A percentile compares a stretch with the other conserved stretches of the same genome.
Conservation (phyloP, 164 flowering plant genomes). For the Aristolochia californica region DNA sequence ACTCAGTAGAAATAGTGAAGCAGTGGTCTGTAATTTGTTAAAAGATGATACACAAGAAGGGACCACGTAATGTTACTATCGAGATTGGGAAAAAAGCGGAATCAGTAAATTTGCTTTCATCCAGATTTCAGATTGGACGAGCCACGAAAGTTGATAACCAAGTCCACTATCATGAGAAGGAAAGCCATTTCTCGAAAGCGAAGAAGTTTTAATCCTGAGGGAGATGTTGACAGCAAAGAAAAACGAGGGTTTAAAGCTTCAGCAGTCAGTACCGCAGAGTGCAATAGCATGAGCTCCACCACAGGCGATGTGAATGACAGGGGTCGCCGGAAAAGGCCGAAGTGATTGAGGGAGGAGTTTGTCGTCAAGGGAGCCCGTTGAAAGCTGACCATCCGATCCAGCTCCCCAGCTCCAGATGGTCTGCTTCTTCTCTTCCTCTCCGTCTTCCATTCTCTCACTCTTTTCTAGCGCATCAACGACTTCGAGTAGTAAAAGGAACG, state of each 20-base stretch:
- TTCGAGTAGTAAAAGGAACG: no score
- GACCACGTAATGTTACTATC: neutral
- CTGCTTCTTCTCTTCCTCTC: constrained; percentile 7
- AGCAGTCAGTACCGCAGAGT: constrained; percentile 29
- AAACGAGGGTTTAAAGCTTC: no score
- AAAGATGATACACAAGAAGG: neutral
- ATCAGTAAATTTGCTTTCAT: neutral
- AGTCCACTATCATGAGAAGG: neutral
- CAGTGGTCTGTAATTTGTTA: neutral
- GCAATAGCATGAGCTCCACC: constrained; percentile 91
- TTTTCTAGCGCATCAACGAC: no score
- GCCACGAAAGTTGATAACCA: neutral
- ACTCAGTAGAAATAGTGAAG: neutral
- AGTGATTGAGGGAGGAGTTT: constrained; percentile 44
- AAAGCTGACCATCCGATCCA: constrained; percentile 89
- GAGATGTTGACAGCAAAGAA: neutral
- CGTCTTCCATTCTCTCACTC: constrained; percentile 4
- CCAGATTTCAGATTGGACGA: neutral
- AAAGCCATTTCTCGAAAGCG: neutral
- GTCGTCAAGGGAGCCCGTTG: constrained; percentile 52
- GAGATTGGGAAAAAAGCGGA: neutral
- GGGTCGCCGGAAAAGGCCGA: constrained; percentile 15
- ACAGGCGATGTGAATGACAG: constrained; percentile 59
- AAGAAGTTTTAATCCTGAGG: neutral
- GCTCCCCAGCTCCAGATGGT: constrained; percentile 89